A percentile compares a stretch with the other conserved stretches of the same genome.
Evolutionary conservation across 2,329 filamentous ascomycete species (phyloP).

Genomic region (Xylariaceae sp.): DNA sequence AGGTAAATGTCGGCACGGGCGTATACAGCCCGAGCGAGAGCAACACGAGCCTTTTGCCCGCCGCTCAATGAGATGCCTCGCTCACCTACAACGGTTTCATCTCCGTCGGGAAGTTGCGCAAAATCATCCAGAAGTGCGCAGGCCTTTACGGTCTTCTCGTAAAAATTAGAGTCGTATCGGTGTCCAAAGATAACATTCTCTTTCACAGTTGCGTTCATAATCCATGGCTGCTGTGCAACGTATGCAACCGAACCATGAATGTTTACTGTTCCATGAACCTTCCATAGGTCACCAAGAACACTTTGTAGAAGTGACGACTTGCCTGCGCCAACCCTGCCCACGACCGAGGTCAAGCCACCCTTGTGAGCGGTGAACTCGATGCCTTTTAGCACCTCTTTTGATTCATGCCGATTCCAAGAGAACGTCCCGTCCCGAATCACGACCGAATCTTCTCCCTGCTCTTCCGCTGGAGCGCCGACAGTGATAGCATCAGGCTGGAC

Average conservation of each 20-base stretch:
- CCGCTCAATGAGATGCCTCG: constrained; percentile 93
- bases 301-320: constrained; percentile 91
- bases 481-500: constrained; percentile 80
- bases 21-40: constrained; percentile 89
- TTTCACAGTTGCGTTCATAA: constrained; percentile 95
- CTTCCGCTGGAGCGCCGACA: constrained; percentile 63
- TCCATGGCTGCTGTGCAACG: constrained; percentile 89
- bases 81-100: constrained; percentile 94
- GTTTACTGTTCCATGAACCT: constrained; percentile 76
- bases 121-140: constrained; percentile 92
- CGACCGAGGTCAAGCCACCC: constrained; percentile 87
- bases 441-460: constrained; percentile 80
- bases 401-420: constrained; percentile 86
- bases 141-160: constrained; percentile 85
- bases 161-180: constrained; percentile 88
- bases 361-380: constrained; percentile 89
- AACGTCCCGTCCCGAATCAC: constrained; percentile 81
- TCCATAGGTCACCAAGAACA: constrained; percentile 88
- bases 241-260: constrained; percentile 83
- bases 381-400: constrained; percentile 67
- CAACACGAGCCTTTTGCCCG: constrained; percentile 91
- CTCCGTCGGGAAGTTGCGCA: constrained; percentile 85
- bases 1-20: constrained; percentile 95
- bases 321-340: constrained; percentile 89
- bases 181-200: constrained; percentile 98